Conservation (phyloP, 2,329 filamentous ascomycete species). For the Aureobasidium sp. region DNA sequence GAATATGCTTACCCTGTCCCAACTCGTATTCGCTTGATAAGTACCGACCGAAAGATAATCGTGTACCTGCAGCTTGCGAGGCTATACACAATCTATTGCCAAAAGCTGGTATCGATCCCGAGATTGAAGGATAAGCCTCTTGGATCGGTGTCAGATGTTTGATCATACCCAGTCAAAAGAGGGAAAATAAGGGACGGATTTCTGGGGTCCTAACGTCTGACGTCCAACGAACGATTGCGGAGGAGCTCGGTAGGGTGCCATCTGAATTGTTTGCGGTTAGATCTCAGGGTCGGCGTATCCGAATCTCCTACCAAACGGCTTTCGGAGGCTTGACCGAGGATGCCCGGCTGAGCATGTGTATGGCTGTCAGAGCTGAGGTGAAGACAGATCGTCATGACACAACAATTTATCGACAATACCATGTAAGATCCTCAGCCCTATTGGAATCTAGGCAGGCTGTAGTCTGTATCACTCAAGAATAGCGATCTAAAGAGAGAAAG, state of each 20-base stretch:
- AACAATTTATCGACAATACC: neutral
- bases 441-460: neutral
- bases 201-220: neutral
- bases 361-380: neutral
- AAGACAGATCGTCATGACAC: neutral
- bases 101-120: neutral
- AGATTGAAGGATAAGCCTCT: neutral
- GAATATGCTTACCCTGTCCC: neutral
- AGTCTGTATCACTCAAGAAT: neutral
- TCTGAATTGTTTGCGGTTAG: neutral
- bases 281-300: neutral
- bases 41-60: neutral
- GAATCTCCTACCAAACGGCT: neutral
- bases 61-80: neutral
- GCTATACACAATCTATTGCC: neutral
- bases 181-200: no score
- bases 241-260: slow-evolving; percentile 2
- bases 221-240: neutral
- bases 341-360: neutral
- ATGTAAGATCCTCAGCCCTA: neutral
- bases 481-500: neutral
- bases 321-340: neutral
- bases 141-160: neutral
- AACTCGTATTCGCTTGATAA: neutral
- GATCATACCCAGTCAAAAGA: neutral